Evolutionary conservation across 225 moss, liverwort and hornwort species (phyloP), one percentile per base, ranked within the genome.

Genomic region (Ulota crispa): DNA sequence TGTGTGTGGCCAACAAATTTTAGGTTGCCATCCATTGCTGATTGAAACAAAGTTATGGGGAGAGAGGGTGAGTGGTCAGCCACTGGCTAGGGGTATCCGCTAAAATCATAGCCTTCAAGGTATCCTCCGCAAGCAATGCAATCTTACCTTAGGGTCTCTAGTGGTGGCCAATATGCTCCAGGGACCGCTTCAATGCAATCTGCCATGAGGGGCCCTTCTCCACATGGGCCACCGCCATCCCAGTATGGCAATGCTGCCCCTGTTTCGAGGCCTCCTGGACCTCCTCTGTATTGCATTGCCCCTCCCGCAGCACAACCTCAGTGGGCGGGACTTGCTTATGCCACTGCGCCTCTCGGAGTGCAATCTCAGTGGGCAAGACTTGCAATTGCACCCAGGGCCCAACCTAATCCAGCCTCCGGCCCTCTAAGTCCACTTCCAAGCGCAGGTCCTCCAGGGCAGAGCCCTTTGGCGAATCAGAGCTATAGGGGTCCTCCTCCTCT

Each of bases 61-160:
- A 88, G 88, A 88, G 91, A 91, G 88, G 88, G 91, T 63, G 88
- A 91, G 81, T 91, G 91, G 91, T 59, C 88, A 78, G 81, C 81
- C 43, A 73, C 84, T 69, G 80, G 83, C 72, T 88, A 88, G 78
- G 34, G 34, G 34, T 80, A 73, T 70, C 78, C 88, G 74, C 82
- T 69, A 75, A 83, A 83, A 65, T 67, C 79, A 70, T 88, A 88
- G 32, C 79, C 76, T 74, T 74, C 86, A 59, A 87, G 84, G 31
- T 85, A 83, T 85, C 86, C 86, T 53, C 65, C 84, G 37, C 88
- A 80, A 26, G 39, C 43, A 43, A 79, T 85, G 87, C 83, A 81
- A 53, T 80, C 75, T 4, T 73, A 84, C 36, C 68, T 75, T 57
- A 83, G 79, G 26, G 53, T 68, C 68, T 55, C 79, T 26, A 76